Evolutionary conservation across 1,284 basidiomycete genomes (phyloP).

Genomic region (Cystobasidiaceae sp.): DNA sequence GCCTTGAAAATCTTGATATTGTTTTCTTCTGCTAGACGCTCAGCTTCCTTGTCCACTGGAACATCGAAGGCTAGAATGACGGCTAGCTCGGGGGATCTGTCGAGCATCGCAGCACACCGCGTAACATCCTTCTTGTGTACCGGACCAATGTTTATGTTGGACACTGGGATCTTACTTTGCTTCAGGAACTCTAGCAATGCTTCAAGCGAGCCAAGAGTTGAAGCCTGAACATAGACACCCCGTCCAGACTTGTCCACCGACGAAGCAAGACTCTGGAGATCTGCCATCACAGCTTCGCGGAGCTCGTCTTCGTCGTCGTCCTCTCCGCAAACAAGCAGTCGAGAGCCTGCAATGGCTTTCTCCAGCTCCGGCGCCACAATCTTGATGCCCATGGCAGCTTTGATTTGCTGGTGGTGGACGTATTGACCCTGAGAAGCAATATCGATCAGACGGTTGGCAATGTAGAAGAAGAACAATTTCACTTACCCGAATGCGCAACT

Average conservation of each 20-base stretch:
- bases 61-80: conserved; percentile 98
- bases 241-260: conserved; percentile 91
- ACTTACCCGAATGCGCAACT: conserved; percentile 85
- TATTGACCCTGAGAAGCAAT: conserved; percentile 67
- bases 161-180: conserved; percentile 84
- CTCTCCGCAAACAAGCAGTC: conserved; percentile 81
- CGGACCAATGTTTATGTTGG: conserved; percentile 95
- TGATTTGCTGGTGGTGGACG: conserved; percentile 97
- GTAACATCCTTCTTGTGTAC: conserved; percentile 95
- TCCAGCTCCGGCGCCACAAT: conserved; percentile 92
- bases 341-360: conserved; percentile 97
- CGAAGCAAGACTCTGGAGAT: conserved; percentile 81
- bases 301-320: conserved; percentile 95
- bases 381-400: conserved; percentile 96
- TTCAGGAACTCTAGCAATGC: conserved; percentile 95
- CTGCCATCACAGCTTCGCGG: conserved; percentile 93
- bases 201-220: conserved; percentile 94
- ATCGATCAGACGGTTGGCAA: conserved; percentile 42
- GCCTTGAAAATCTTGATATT: conserved; percentile 92
- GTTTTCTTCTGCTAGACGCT: conserved; percentile 84
- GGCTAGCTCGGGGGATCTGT: conserved; percentile 91
- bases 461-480: conserved; percentile 43
- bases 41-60: conserved; percentile 79
- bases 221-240: conserved; percentile 96
- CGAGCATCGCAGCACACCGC: conserved; percentile 88